Percentiles rank a stretch among this genome's conserved stretches.
Conservation (phyloP, 495 filamentous ascomycete genomes). For the Tuber melanosporum region DNA sequence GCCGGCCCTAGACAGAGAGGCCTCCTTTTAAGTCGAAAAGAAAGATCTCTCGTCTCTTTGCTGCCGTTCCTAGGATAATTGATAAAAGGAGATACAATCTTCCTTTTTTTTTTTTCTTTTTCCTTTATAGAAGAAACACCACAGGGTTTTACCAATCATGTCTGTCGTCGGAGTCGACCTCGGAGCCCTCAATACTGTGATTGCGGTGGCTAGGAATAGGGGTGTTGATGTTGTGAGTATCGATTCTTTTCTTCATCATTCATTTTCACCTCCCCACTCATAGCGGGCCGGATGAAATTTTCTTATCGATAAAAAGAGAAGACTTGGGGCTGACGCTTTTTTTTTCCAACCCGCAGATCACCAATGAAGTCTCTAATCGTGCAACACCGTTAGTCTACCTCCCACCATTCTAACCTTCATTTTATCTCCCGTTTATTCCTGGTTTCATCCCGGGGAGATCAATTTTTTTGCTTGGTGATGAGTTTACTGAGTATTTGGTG, state of each 20-base stretch:
- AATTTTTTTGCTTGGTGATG: neutral
- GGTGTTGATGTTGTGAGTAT: slow-evolving; percentile 96
- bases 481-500: slow-evolving; percentile 37
- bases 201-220: slow-evolving; percentile 94
- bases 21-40: neutral
- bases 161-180: slow-evolving; percentile 87
- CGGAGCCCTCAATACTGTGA: slow-evolving; percentile 92
- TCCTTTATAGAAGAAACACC: slow-evolving; percentile 11
- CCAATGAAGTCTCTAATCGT: slow-evolving; percentile 98
- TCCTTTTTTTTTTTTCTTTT: neutral
- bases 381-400: slow-evolving; percentile 76
- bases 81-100: slow-evolving; percentile 1
- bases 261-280: slow-evolving; percentile 3
- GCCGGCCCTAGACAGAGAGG: neutral
- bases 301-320: slow-evolving; percentile 1
- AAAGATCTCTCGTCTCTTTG: neutral
- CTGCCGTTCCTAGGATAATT: neutral
- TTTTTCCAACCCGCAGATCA: slow-evolving; percentile 57
- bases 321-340: slow-evolving; percentile 7
- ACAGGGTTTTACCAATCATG: slow-evolving; percentile 48
- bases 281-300: slow-evolving; percentile 32
- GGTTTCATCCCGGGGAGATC: neutral
- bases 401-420: slow-evolving; percentile 7
- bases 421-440: neutral
- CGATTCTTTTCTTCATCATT: slow-evolving; percentile 12